Evolutionary conservation across 1,284 basidiomycete genomes (phyloP).

Genomic region (Moesziomyces globuligerus): DNA sequence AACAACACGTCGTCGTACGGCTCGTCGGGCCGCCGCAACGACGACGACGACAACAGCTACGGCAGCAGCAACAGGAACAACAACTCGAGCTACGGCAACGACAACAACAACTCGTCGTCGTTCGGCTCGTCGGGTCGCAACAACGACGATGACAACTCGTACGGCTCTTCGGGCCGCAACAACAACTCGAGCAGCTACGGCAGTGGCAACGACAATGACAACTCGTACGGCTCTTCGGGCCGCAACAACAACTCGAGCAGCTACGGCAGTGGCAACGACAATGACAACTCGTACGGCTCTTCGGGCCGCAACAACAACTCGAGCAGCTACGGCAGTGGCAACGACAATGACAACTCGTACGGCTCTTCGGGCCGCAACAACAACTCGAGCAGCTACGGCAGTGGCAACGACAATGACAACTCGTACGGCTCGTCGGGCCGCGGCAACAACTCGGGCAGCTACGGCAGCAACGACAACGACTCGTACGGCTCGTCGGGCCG

Average conservation of each 20-base stretch:
- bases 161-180: constrained; percentile 13
- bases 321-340: constrained; percentile 9
- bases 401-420: constrained; percentile 6
- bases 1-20: constrained; percentile 14
- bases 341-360: not conserved
- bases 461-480: too few species aligned
- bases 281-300: constrained; percentile 16
- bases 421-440: constrained; percentile 14
- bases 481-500: constrained; percentile 3
- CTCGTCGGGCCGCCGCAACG: constrained; percentile 8
- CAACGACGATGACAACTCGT: constrained; percentile 22
- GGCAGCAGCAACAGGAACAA: not conserved
- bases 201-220: constrained; percentile 1
- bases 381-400: constrained; percentile 6
- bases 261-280: not conserved
- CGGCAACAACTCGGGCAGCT: constrained; percentile 8
- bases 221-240: too few species aligned
- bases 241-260: too few species aligned
- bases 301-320: constrained; percentile 7
- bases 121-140: constrained; percentile 13
- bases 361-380: constrained; percentile 4
- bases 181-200: constrained; percentile 10
- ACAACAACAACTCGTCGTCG: constrained; percentile 16
- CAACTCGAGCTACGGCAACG: constrained; percentile 2
- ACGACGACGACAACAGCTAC: constrained; percentile 17